These are phyloP conservation scores for Amanita fuliginea DNA, from an alignment of 768 basidiomycete species.

Conservation along the genomic window DNA sequence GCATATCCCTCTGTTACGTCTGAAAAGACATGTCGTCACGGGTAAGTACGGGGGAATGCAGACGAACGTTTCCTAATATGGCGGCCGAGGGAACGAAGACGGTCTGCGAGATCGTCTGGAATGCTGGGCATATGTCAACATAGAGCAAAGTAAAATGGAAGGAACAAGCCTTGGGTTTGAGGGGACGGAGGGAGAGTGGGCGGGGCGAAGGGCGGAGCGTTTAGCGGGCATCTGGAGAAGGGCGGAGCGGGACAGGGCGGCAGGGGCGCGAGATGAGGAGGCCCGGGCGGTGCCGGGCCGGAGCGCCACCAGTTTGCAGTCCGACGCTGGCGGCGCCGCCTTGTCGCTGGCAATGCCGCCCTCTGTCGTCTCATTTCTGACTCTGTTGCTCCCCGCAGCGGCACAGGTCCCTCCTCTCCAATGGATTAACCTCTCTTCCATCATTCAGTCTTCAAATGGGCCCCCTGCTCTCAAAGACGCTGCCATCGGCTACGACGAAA, in stretches of 20 bases:
- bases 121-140: background rate
- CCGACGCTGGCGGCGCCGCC: background rate
- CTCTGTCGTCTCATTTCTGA: slow-evolving; percentile 14
- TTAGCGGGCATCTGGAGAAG: background rate
- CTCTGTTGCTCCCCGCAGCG: slow-evolving; percentile 27
- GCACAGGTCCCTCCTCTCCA: slow-evolving; percentile 53
- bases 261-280: no score
- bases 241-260: background rate
- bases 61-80: slow-evolving; percentile 48
- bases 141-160: background rate
- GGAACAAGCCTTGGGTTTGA: background rate
- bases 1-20: slow-evolving; percentile 54
- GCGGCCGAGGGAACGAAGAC: slow-evolving; percentile 44
- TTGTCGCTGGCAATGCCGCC: slow-evolving; percentile 19
- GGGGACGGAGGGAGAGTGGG: background rate
- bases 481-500: slow-evolving; percentile 52
- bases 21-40: slow-evolving; percentile 14
- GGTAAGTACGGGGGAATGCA: background rate
- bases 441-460: slow-evolving; percentile 40
- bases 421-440: slow-evolving; percentile 61
- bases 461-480: slow-evolving; percentile 63
- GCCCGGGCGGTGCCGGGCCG: background rate
- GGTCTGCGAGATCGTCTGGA: slow-evolving; percentile 35
- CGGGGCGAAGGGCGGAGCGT: background rate
- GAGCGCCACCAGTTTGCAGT: background rate